These are phyloP conservation scores for Barnettozyma californica DNA, from an alignment of 805 yeast genomes.

Conservation along the genomic window DNA sequence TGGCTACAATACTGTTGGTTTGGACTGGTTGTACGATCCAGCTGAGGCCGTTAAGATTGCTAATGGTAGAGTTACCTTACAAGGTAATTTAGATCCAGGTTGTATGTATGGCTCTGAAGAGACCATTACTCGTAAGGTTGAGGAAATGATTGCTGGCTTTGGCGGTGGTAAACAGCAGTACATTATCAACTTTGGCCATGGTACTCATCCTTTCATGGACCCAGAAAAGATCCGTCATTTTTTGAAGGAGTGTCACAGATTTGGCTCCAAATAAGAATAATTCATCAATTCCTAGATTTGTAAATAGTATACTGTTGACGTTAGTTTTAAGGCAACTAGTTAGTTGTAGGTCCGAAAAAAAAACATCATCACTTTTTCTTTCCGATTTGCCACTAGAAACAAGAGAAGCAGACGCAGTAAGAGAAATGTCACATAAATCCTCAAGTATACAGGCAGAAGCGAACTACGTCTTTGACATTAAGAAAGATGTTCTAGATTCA, in stretches of 20 bases:
- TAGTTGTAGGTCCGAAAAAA: not conserved
- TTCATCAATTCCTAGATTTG: not conserved
- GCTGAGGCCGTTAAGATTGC: constrained; percentile 73
- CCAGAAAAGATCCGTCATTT: constrained; percentile 85
- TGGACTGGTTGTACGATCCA: constrained; percentile 90
- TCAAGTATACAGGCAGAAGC: constrained; percentile 25
- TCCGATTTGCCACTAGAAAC: not conserved
- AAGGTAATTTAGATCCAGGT: constrained; percentile 96
- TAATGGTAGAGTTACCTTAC: constrained; percentile 74
- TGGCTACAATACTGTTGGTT: constrained; percentile 83
- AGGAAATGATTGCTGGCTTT: constrained; percentile 83
- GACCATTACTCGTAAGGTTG: constrained; percentile 72
- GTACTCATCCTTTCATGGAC: constrained; percentile 96
- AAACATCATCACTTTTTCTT: not conserved
- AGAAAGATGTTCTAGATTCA: constrained; percentile 36
- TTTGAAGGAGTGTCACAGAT: constrained; percentile 79
- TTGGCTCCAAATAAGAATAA: constrained; percentile 44
- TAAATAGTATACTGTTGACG: not conserved
- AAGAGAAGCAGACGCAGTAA: not conserved
- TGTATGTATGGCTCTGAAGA: constrained; percentile 86
- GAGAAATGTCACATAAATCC: not conserved
- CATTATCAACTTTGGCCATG: constrained; percentile 95
- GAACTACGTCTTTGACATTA: constrained; percentile 45
- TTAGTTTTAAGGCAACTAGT: too few relatives aligned
- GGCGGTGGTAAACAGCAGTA: constrained; percentile 92